Base-by-base conservation (phyloP, 2,329 filamentous ascomycete genomes). In the Colletotrichum tropicale region DNA sequence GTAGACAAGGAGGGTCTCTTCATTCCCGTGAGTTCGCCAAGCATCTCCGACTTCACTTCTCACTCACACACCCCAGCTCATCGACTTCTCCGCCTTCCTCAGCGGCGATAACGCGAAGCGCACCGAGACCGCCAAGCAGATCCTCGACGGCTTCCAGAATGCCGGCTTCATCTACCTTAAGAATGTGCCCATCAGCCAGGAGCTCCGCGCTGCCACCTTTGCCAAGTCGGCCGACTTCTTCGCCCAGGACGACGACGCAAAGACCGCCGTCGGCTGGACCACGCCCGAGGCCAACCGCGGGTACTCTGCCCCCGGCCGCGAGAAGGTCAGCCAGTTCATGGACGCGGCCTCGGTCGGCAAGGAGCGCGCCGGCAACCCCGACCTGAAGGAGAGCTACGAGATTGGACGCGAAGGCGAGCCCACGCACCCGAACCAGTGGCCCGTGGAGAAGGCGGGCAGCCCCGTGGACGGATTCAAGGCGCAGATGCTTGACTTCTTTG, bases 81-180 rank as follows among this genome's bases (percentile, higher is more conserved):
- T 96, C 81, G 93, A 98, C 88, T 96, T 98, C 83, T 91, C 91
- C 15, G 88, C 88, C 58, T 97, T 96, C 84, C 90, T 95, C 28
- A 84, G 89, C 73, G 94, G 94, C 38, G 88, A 89, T 24, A 86
- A 90, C 0, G 80, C 88, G 12, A 87, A 94, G 78, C 94, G 93
- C 79, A 86, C 89, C 66, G 85, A 89, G 58, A 92, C 94, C 2
- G 96, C 95, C 26, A 85, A 91, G 69, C 91, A 93, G 55, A 93
- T 98, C 79, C 92, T 96, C 15, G 82, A 92, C 69, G 96, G 95
- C 56, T 98, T 98, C 87, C 94, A 96, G 80, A 93, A 91, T 2
- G 94, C 96, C 4, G 96, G 96, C 73, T 98, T 98, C 87, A 91
- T 98, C 81, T 98, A 98, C 85, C 91, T 98, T 52, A 93, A 93